These are phyloP conservation scores for Meyerozyma guilliermondii DNA, from an alignment of 1,139 yeast genomes.

Conservation along the genomic window DNA sequence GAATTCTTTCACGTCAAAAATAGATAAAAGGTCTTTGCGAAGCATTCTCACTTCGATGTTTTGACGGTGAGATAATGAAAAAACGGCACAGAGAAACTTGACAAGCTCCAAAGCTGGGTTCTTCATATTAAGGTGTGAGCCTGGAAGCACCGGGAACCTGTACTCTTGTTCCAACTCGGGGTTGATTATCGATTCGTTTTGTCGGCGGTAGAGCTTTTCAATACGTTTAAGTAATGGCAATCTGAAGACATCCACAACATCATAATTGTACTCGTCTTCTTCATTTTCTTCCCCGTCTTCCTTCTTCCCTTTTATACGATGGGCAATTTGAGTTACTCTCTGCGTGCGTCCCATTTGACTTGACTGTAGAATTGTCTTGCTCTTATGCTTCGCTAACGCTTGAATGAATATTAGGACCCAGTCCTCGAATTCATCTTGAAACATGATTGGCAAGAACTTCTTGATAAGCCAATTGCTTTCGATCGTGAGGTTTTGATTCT, in stretches of 20 bases:
- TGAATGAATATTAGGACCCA: constrained; percentile 81
- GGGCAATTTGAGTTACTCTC: constrained; percentile 62
- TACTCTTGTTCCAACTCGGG: constrained; percentile 63
- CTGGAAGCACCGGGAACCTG: constrained; percentile 68
- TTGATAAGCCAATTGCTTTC: constrained; percentile 79
- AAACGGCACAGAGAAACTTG: constrained; percentile 69
- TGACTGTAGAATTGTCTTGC: constrained; percentile 29
- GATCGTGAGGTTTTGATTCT: constrained; percentile 53
- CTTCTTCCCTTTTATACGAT: constrained; percentile 43
- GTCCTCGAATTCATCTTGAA: constrained; percentile 79
- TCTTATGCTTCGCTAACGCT: constrained; percentile 56
- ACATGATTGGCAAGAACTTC: constrained; percentile 65
- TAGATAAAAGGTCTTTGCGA: constrained; percentile 64
- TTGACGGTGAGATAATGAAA: constrained; percentile 60
- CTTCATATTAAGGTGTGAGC: constrained; percentile 53
- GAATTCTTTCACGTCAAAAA: constrained; percentile 82
- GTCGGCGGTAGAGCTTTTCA: constrained; percentile 59
- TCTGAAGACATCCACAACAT: constrained; percentile 50
- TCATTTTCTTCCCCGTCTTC: constrained; percentile 33
- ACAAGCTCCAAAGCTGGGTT: constrained; percentile 81
- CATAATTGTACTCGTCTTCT: constrained; percentile 17
- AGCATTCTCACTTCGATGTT: constrained; percentile 70
- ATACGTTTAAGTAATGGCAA: constrained; percentile 64
- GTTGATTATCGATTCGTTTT: constrained; percentile 67
- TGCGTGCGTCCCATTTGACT: constrained; percentile 42